Percentiles rank a stretch among this genome's conserved stretches.
Evolutionary conservation across 2,329 filamentous ascomycete genomes (phyloP).

Genomic region (Sporothrix luriei): DNA sequence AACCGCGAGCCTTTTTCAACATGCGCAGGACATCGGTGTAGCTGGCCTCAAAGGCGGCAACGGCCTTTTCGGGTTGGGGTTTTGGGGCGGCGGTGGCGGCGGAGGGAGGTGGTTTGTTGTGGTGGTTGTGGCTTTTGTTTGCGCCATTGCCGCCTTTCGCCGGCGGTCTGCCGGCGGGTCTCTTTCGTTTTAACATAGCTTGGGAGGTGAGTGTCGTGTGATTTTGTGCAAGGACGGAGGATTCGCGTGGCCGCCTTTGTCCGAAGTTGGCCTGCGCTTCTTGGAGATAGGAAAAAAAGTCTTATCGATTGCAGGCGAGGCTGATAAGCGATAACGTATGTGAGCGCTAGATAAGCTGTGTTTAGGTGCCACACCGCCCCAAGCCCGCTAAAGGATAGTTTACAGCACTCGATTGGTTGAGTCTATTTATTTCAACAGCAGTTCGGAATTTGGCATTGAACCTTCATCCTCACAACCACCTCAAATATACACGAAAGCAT

Average conservation of each 20-base stretch:
- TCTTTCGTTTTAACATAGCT: constrained; percentile 62
- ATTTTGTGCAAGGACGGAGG: background rate
- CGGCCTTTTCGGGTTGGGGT: constrained; percentile 33
- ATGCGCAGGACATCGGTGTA: constrained; percentile 62
- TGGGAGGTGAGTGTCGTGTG: background rate
- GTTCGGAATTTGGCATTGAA: background rate
- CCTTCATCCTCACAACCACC: background rate
- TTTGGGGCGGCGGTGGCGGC: no score
- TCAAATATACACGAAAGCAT: background rate
- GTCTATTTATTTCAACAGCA: background rate
- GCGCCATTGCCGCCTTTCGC: constrained; percentile 47
- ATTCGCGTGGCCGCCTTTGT: background rate
- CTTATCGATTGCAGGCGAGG: background rate
- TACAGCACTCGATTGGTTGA: background rate
- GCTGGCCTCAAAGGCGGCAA: constrained; percentile 32
- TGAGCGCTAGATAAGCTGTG: background rate
- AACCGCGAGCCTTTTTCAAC: constrained; percentile 72
- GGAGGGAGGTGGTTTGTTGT: background rate
- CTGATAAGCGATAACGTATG: constrained; percentile 22
- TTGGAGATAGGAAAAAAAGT: background rate
- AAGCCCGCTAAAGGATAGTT: background rate
- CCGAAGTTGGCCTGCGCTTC: background rate
- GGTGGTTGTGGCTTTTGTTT: constrained; percentile 32
- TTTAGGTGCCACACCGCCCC: background rate
- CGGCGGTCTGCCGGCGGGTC: constrained; percentile 50